Conservation (phyloP, 2,329 filamentous ascomycete species). For the Xylariaceae sp. region DNA sequence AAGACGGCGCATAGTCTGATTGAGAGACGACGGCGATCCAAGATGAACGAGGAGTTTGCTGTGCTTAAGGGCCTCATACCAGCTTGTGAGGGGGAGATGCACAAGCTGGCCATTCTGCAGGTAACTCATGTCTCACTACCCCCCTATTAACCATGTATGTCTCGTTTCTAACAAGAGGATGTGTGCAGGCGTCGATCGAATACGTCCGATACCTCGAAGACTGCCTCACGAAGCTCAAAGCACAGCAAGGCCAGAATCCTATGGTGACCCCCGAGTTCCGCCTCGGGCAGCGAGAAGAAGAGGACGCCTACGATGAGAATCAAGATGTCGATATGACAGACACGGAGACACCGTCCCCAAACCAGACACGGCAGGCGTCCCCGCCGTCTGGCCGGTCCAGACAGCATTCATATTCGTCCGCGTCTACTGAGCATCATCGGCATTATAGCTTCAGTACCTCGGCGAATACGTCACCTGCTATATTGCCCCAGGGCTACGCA, state of each 20-base stretch:
- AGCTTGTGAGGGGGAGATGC: constrained; percentile 95
- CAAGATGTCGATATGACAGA: constrained; percentile 62
- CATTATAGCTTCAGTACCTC: constrained; percentile 41
- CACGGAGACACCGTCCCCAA: constrained; percentile 49
- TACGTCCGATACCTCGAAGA: constrained; percentile 93
- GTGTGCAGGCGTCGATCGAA: constrained; percentile 80
- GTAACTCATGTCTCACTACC: constrained; percentile 47
- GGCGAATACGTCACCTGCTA: constrained; percentile 44
- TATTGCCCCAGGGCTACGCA: constrained; percentile 41
- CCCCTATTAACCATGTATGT: neutral
- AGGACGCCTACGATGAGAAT: constrained; percentile 36
- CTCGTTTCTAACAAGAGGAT: neutral
- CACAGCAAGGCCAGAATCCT: constrained; percentile 40
- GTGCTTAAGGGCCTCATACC: constrained; percentile 94
- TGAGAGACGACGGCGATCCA: constrained; percentile 82
- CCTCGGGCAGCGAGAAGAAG: constrained; percentile 33
- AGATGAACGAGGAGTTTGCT: constrained; percentile 98
- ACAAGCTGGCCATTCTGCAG: constrained; percentile 93
- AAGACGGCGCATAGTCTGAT: constrained; percentile 97
- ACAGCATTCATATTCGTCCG: constrained; percentile 54
- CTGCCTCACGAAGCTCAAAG: constrained; percentile 78
- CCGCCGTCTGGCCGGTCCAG: constrained; percentile 32
- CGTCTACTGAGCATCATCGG: constrained; percentile 42
- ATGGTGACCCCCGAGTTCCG: constrained; percentile 29
- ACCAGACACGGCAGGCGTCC: constrained; percentile 35